Evolutionary conservation across 1,139 yeast genomes (phyloP), one percentile per base, ranked within the genome.

Genomic region (Pichia sp.): DNA sequence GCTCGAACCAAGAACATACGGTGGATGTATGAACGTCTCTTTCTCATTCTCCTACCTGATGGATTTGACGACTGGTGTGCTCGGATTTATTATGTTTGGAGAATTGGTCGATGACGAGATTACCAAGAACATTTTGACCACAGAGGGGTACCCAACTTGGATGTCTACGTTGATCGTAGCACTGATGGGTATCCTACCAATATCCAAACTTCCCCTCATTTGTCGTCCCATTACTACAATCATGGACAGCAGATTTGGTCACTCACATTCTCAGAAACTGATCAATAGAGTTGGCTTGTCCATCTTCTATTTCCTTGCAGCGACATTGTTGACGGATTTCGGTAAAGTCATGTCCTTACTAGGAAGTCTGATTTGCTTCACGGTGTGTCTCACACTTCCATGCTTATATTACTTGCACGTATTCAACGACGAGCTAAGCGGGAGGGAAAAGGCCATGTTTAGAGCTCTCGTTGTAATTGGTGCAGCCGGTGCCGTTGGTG

Each of bases 21-120:
- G 53, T 27, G 55, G 57, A 18, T 74, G 81, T 46, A 62, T 78
- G 48, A 65, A 64, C 37, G 59, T 69, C 14, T 68, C 82, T 1
- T 85, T 81, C 50, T 49, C 71, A 29, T 80, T 86, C 45, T 81
- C 94, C 0, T 70, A 79, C 40, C 35, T 74, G 1, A 74, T 91
- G 7, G 96, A 88, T 57, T 53, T 74, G 40, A 62, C 81, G 17
- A 85, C 87, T 70, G 96, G 86, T 0, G 63, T 81, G 2, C 60
- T 85, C 30, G 96, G 96, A 1, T 83, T 78, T 55, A 61, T 87
- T 27, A 88, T 88, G 96, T 88, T 85, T 64, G 96, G 97, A 18
- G 60, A 62, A 14, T 53, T 62, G 16, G 85, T 88, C 35, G 70
- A 72, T 47, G 93, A 85, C 51, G 96, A 88, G 57, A 74, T 88